A percentile compares a stretch with the other conserved stretches of the same genome.
Evolutionary conservation across 257 asterid genomes (phyloP).

Genomic region (Ligustrum vulgare): DNA sequence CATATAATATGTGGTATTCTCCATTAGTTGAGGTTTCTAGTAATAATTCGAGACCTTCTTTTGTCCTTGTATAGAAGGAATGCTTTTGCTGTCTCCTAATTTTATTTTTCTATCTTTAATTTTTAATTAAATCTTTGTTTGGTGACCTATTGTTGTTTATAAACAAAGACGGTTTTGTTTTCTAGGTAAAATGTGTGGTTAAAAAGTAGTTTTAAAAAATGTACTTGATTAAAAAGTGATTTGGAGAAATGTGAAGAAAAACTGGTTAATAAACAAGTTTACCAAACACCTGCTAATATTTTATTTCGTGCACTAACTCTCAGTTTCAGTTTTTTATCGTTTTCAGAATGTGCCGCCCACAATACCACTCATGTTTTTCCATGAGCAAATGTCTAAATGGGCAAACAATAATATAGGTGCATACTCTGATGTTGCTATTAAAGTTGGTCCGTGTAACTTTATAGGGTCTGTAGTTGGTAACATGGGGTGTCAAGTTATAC

Average conservation of each 20-base stretch:
- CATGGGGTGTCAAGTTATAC: constrained; percentile 78
- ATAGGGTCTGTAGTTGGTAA: constrained; percentile 58
- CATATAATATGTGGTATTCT: no score
- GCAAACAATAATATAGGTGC: constrained; percentile 82
- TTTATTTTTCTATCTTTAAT: no score
- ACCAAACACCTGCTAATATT: no score
- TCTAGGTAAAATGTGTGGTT: no score
- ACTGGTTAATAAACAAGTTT: no score
- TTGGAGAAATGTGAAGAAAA: no score
- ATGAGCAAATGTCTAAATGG: constrained; percentile 95
- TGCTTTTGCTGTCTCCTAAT: not conserved
- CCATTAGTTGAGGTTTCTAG: not conserved
- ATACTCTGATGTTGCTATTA: constrained; percentile 74
- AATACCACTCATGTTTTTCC: constrained; percentile 66
- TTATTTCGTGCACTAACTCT: not conserved
- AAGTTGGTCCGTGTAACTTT: constrained; percentile 61
- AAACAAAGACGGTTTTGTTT: no score
- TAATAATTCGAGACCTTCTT: not conserved
- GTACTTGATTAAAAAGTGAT: no score
- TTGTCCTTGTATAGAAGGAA: not conserved
- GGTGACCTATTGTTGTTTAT: no score
- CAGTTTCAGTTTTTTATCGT: not conserved
- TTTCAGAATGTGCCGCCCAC: constrained; percentile 88
- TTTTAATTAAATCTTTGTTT: no score
- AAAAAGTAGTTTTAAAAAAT: no score